A percentile compares a stretch with the other conserved stretches of the same genome.
These are phyloP conservation scores for Herpotrichia juniperi DNA, from an alignment of 2,329 filamentous ascomycete species.

Conservation along the genomic window DNA sequence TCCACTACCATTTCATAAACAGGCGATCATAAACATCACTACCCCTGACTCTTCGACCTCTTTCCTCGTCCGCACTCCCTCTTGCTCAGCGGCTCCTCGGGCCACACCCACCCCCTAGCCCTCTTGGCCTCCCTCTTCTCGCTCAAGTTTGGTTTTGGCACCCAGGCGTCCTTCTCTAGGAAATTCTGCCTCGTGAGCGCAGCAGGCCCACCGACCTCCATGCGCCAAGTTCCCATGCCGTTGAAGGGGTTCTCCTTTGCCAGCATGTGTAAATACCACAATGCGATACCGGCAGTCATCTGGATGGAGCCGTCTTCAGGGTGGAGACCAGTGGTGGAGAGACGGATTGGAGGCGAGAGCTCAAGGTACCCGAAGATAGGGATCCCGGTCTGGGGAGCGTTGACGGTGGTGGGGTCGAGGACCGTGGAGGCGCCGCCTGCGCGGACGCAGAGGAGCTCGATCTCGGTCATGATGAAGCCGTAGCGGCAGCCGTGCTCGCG, in stretches of 20 bases:
- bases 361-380: conserved; percentile 92
- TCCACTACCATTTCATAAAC: neutral
- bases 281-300: conserved; percentile 73
- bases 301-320: conserved; percentile 51
- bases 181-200: conserved; percentile 75
- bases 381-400: conserved; percentile 56
- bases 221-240: conserved; percentile 68
- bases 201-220: conserved; percentile 76
- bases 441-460: conserved; percentile 89
- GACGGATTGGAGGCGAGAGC: conserved; percentile 64
- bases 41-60: conserved; percentile 24
- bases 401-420: conserved; percentile 43
- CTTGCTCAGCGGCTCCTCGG: conserved; percentile 73
- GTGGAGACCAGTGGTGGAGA: conserved; percentile 50
- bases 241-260: conserved; percentile 65
- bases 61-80: conserved; percentile 62
- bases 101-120: conserved; percentile 74
- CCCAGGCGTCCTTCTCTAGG: conserved; percentile 74
- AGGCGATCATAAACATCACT: neutral
- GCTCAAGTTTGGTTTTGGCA: conserved; percentile 72
- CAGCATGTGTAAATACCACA: conserved; percentile 79
- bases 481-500: conserved; percentile 92
- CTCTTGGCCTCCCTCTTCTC: conserved; percentile 81
- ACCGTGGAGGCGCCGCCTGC: conserved; percentile 63
- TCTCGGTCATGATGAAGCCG: conserved; percentile 95